Evolutionary conservation across 2,329 filamentous ascomycete species (phyloP), one percentile per base, ranked within the genome.

Genomic region (Claviceps purpurea): DNA sequence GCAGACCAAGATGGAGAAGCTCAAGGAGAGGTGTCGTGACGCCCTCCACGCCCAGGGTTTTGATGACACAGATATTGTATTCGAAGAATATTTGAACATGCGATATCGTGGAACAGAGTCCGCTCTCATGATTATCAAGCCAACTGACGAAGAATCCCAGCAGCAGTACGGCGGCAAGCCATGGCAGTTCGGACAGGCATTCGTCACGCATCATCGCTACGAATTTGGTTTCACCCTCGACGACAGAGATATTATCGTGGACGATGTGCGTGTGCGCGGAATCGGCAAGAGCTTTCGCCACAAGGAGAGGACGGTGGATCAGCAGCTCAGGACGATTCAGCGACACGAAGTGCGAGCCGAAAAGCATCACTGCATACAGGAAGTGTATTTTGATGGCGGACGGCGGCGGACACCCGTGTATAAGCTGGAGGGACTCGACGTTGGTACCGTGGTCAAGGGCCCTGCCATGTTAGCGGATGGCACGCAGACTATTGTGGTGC

Each of bases 21-120:
- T 96, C 40, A 91, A 87, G 68, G 74, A 78, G n/a, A 88, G 84
- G 62, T 90, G 88, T 0, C 77, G 73, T 0, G 70, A 73, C 18
- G 79, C 81, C 0, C 70, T 96, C 4, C 72, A 73, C 22, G 83
- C 85, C 2, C 90, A 96, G 67, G 90, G 89, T 0, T 95, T 96
- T 62, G 72, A 76, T 1, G 79, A 86, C 44, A 70, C 78, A 5
- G 81, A 87, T 37, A 87, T 95, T 24, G 76, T 82, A 0, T 95
- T 91, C 61, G 89, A 95, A 64, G 87, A 95, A 63, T 96, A 95
- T 62, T 78, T 97, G 52, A 95, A 96, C 64, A 89, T 96, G 84
- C 76, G 90, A 53, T 95, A 95, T 62, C 80, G 88, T 39, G 89
- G 89, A 11, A 95, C 89, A 0, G 89, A 95, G 64, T 94, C 89